Evolutionary conservation across 345 rosid species (phyloP), one percentile per base, ranked within the genome.

Genomic region (Litchi chinensis): DNA sequence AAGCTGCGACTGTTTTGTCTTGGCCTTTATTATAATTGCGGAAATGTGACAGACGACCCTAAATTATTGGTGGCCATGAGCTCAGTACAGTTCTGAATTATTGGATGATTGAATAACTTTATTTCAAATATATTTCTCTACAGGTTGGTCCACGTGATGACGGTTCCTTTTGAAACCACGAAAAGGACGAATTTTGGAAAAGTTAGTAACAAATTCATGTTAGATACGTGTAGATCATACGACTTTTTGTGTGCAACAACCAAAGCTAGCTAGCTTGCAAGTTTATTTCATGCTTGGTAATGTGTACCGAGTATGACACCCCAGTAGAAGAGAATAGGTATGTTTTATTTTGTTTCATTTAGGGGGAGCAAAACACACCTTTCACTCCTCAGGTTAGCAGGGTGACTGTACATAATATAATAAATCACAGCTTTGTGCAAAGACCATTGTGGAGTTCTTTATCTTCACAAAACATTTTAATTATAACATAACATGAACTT

Each of bases 131-230:
- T 12, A 46, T 46, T 74, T 77, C 75, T 74, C 41, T 41, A 78
- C 83, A 76, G 87, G 81, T 82, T 76, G 85, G 81, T 80, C 87
- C 88, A 85, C 76, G 87, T 79, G 87, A 73, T 26, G 79, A 39
- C 46, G 74, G 74, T 18, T 85, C 73, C 74, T 63, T 82, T 82
- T 46, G 28, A 71, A 26, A 26, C n/a, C 37, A 67, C 13, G 59
- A 56, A 77, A 76, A 22, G 74, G 77, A 77, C 68, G 59, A 77
- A 39, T 57, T 65, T 37, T 59, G 46, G 40, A 54, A 48, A 68
- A 50, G 40, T 10, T 63, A 40, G 43, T 24, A 68, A 74, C 68
- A 15, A 68, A 43, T 70, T 63, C 83, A 64, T 59, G 82, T 77
- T 82, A 56, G 79, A 16, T 81, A 77, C 68, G 82, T 73, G 80